Conservation (phyloP, 2,329 filamentous ascomycete genomes). For the Ophiognomonia clavigignenti-juglandacearum region DNA sequence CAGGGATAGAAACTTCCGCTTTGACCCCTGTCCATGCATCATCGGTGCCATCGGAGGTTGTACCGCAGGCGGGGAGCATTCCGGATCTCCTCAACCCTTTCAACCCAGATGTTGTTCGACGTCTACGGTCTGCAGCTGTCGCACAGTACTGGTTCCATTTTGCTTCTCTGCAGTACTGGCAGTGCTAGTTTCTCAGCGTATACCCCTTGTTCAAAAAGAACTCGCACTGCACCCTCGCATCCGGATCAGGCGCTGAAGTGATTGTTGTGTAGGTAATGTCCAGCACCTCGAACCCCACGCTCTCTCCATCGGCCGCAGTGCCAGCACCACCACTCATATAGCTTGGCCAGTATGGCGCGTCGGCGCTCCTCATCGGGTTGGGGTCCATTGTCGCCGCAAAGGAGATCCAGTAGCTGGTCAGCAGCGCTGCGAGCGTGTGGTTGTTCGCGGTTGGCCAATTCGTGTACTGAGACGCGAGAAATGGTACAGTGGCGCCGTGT, state of each 20-base stretch:
- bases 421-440: constrained; percentile 36
- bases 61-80: too few relatives aligned
- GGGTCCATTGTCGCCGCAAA: constrained; percentile 43
- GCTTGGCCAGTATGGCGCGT: constrained; percentile 34
- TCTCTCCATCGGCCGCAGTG: not conserved
- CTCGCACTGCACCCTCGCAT: constrained; percentile 9
- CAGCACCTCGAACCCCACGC: constrained; percentile 5
- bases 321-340: constrained; percentile 4
- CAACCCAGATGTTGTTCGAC: too few relatives aligned
- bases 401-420: constrained; percentile 45
- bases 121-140: too few relatives aligned
- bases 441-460: constrained; percentile 24
- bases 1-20: too few relatives aligned
- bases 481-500: constrained; percentile 22
- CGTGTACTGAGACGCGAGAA: constrained; percentile 34
- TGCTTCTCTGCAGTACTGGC: too few relatives aligned
- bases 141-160: too few relatives aligned
- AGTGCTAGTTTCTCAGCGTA: constrained; percentile 3
- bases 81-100: too few relatives aligned
- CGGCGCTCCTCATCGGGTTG: constrained; percentile 28
- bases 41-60: too few relatives aligned
- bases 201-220: constrained; percentile 10
- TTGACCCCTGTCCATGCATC: too few relatives aligned
- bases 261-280: constrained; percentile 6
- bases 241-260: not conserved